Conservation (phyloP, 441 rosid species). For the Bocquillonia castaneifolia region DNA sequence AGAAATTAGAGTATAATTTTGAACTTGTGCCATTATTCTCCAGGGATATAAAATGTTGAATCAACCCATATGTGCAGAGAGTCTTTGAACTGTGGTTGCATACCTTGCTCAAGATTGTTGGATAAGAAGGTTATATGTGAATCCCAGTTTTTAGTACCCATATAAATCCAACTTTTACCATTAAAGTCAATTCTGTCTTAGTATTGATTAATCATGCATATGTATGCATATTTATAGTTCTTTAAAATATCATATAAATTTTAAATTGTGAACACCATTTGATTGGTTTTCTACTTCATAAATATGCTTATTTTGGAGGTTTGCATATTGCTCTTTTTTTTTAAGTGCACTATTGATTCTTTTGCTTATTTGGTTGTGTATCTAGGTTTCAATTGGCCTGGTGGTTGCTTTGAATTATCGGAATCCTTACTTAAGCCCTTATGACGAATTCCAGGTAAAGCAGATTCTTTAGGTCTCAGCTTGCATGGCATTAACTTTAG, state of each 20-base stretch:
- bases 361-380: constrained; percentile 25
- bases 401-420: constrained; percentile 88
- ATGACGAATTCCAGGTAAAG: constrained; percentile 88
- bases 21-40: background rate
- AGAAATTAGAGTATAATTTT: background rate
- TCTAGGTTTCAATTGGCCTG: constrained; percentile 81
- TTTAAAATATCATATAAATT: background rate
- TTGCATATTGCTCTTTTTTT: background rate
- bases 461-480: constrained; percentile 10
- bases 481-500: background rate
- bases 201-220: background rate
- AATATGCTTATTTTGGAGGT: constrained; percentile 18
- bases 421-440: constrained; percentile 84
- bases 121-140: too few species aligned
- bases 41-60: background rate
- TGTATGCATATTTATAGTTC: background rate
- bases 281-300: constrained; percentile 5
- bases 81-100: background rate
- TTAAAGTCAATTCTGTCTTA: background rate
- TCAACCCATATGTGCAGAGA: background rate
- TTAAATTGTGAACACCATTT: background rate
- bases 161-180: background rate
- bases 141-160: background rate
- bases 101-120: background rate
- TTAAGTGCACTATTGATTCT: background rate